These are phyloP conservation scores for Fagopyrum esculentum DNA, from an alignment of 148 eudicot species.

Conservation along the genomic window DNA sequence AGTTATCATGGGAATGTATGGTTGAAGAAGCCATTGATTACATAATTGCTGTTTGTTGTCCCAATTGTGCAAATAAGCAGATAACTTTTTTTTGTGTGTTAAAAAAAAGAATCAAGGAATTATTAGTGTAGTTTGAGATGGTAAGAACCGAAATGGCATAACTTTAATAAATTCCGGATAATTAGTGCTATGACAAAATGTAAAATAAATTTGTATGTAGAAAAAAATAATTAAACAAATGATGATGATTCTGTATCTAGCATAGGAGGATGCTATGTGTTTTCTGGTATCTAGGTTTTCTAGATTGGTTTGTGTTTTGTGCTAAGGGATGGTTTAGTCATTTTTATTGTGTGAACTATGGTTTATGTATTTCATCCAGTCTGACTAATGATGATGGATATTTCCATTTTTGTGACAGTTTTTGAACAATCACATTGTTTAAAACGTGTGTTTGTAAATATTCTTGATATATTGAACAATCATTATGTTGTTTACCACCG, in stretches of 20 bases:
- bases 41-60: neutral
- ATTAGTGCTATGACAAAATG: neutral
- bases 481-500: neutral
- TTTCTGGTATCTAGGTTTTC: neutral
- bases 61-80: neutral
- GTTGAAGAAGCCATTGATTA: neutral
- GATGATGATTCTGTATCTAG: neutral
- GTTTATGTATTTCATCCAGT: neutral
- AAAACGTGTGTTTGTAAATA: neutral
- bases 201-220: neutral
- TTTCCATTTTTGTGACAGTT: neutral
- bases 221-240: neutral
- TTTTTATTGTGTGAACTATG: neutral
- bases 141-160: neutral
- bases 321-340: neutral
- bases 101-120: neutral
- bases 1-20: neutral
- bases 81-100: neutral
- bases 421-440: neutral
- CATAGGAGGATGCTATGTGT: neutral
- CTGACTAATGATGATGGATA: neutral
- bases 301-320: neutral
- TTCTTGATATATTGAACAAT: no score
- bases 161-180: neutral
- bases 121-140: neutral